Evolutionary conservation across 305 asterid species (phyloP).

Genomic region (Fraxinus albicans): DNA sequence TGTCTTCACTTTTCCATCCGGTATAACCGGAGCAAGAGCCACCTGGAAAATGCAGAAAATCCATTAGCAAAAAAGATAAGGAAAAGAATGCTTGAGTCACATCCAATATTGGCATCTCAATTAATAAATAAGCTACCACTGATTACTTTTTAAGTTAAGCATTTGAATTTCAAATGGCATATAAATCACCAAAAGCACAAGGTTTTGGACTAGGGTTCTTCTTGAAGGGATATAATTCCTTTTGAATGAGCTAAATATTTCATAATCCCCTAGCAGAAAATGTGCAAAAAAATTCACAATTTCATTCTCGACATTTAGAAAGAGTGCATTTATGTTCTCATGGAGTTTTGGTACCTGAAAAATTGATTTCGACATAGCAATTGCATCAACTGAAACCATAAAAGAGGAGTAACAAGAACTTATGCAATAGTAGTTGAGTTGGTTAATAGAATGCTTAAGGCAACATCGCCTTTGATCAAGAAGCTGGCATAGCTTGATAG

Average conservation of each 20-base stretch:
- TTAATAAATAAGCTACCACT: no score
- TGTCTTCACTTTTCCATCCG: no score
- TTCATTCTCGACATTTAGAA: no score
- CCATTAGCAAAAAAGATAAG: background rate
- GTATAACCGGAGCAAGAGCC: constrained; percentile 71
- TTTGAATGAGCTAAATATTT: no score
- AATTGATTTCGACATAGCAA: constrained; percentile 93
- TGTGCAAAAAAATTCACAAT: no score
- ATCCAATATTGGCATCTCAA: background rate
- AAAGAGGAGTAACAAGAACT: constrained; percentile 76
- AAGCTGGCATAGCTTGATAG: constrained; percentile 93
- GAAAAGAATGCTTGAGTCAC: background rate
- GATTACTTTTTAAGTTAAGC: no score
- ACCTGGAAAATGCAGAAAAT: constrained; percentile 47
- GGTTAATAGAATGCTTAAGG: constrained; percentile 69
- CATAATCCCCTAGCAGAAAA: no score
- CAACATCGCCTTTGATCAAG: constrained; percentile 25
- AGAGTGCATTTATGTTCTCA: background rate
- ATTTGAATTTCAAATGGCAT: background rate
- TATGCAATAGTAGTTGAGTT: constrained; percentile 87
- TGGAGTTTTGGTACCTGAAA: constrained; percentile 56
- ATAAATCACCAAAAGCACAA: background rate
- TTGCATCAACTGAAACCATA: constrained; percentile 87
- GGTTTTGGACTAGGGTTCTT: background rate
- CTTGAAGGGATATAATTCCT: no score